phyloP scores from a whole-genome alignment of 352 stramenopile species.

The Phytopythium vexans region DNA sequence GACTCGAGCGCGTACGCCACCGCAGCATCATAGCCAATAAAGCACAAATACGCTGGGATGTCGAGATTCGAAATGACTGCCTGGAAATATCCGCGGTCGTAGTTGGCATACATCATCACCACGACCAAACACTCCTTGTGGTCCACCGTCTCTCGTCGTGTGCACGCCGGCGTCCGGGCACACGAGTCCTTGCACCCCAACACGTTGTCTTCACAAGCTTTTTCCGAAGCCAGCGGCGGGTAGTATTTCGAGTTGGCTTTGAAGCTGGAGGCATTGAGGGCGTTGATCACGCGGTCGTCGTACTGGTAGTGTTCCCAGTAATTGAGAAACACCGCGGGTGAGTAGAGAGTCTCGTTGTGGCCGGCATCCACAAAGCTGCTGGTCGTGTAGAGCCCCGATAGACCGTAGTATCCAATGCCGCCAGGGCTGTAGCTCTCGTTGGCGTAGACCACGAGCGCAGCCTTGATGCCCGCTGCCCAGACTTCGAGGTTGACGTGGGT shows the following conservation, averaged over 20 bases:
- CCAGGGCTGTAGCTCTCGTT: conserved; percentile 47
- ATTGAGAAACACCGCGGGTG: conserved; percentile 24
- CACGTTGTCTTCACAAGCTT: conserved; percentile 23
- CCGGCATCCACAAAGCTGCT: conserved; percentile 25
- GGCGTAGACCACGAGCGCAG: conserved; percentile 28
- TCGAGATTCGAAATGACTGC: conserved; percentile 38
- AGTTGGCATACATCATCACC: conserved; percentile 39
- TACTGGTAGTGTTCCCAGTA: conserved; percentile 53
- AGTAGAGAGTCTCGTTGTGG: conserved; percentile 4
- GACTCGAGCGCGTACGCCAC: conserved; percentile 29
- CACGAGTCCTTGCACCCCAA: conserved; percentile 51
- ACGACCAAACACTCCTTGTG: conserved; percentile 41
- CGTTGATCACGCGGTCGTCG: conserved; percentile 31
- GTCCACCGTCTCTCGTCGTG: conserved; percentile 17
- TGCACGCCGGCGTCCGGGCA: conserved; percentile 39
- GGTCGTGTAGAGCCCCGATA: conserved; percentile 47
- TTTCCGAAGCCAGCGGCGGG: conserved; percentile 13
- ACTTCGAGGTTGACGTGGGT: conserved; percentile 60
- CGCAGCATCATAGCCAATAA: conserved; percentile 37
- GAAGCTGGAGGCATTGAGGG: conserved; percentile 19
- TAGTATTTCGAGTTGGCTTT: conserved; percentile 25
- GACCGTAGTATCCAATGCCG: conserved; percentile 33
- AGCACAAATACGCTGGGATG: conserved; percentile 67
- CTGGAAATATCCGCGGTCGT: conserved; percentile 44
- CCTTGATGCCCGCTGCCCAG: conserved; percentile 35